Percentiles rank a stretch among this genome's conserved stretches.
Conservation (phyloP, 257 asterid genomes). For the Solanum paucissectum region DNA sequence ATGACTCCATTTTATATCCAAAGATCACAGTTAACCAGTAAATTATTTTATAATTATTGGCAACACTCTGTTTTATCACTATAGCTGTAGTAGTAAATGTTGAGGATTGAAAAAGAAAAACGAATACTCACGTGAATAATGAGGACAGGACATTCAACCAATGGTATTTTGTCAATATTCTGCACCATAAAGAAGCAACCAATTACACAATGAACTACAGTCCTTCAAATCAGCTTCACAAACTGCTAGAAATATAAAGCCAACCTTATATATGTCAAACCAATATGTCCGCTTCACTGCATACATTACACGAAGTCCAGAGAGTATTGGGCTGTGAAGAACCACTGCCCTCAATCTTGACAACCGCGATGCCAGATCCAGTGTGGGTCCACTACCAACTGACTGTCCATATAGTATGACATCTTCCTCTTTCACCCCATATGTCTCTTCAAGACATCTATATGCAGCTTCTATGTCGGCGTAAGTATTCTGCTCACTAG, state of each 20-base stretch:
- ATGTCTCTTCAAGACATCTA: conserved; percentile 68
- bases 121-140: conserved; percentile 74
- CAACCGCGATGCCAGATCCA: conserved; percentile 80
- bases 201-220: conserved; percentile 1
- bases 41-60: not conserved
- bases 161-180: conserved; percentile 87
- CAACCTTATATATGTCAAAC: conserved; percentile 95
- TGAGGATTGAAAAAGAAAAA: not conserved
- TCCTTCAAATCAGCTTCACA: not conserved
- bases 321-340: conserved; percentile 91
- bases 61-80: not conserved
- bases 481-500: conserved; percentile 87
- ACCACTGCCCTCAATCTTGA: conserved; percentile 82
- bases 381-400: conserved; percentile 94
- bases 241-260: not conserved
- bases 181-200: conserved; percentile 22
- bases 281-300: conserved; percentile 90
- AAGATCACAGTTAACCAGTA: not conserved
- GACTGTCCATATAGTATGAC: conserved; percentile 89
- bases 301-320: conserved; percentile 94
- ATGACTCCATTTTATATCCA: not conserved
- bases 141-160: conserved; percentile 80
- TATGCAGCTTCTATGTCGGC: conserved; percentile 93
- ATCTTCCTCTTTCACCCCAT: conserved; percentile 84
- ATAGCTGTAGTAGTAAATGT: not conserved